Conservation (phyloP, 208 protist genomes). For the Acanthamoeba quina region DNA sequence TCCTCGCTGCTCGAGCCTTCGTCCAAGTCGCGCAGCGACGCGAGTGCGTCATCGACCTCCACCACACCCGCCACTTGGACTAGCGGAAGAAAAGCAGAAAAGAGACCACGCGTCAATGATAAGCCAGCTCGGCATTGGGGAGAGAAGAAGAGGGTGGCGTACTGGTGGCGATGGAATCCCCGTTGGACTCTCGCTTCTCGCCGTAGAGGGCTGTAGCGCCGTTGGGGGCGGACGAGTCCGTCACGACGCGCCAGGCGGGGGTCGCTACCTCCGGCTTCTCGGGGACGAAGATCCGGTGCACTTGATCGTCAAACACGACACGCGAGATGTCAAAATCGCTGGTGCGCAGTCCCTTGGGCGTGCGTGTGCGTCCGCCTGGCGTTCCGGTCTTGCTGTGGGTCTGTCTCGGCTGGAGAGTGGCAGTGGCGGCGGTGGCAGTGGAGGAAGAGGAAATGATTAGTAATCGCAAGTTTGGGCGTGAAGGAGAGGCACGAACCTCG, state of each 20-base stretch:
- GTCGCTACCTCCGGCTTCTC: slow-evolving; percentile 20
- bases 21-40: neutral
- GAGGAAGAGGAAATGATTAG: no score
- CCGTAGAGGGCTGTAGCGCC: no score
- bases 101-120: no score
- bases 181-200: slow-evolving; percentile 5
- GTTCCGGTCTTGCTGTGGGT: slow-evolving; percentile 17
- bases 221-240: neutral
- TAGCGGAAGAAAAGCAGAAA: neutral
- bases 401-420: neutral
- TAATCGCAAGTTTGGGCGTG: neutral
- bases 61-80: slow-evolving; percentile 6
- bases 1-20: slow-evolving; percentile 57
- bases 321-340: slow-evolving; percentile 65
- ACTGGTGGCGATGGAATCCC: neutral
- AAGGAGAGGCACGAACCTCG: neutral
- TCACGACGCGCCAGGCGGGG: slow-evolving; percentile 16
- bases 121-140: neutral
- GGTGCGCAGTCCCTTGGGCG: slow-evolving; percentile 44
- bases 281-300: slow-evolving; percentile 42
- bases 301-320: slow-evolving; percentile 55
- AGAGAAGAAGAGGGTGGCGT: neutral
- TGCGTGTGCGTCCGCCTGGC: neutral
- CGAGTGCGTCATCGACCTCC: neutral
- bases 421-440: neutral